These are phyloP conservation scores for Penicillium arizonense DNA, from an alignment of 495 filamentous ascomycete species.

Conservation along the genomic window DNA sequence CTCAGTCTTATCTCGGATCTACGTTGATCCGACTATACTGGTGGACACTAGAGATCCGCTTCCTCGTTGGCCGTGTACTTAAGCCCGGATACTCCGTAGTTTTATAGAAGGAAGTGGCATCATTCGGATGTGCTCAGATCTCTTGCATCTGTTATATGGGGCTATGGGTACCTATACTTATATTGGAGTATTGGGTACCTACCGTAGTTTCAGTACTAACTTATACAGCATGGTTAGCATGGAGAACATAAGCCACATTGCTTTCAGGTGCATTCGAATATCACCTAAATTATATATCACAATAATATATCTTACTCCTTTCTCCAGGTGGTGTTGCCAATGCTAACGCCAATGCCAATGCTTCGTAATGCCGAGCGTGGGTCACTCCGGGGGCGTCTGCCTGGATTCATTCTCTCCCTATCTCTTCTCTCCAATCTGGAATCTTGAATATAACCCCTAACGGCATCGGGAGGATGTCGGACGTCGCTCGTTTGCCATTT, in stretches of 20 bases:
- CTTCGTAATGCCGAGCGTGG: slow-evolving; percentile 7
- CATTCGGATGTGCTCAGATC: too few species aligned
- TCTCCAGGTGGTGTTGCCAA: not conserved
- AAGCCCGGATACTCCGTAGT: too few species aligned
- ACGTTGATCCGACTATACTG: not conserved
- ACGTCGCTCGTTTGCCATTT: slow-evolving; percentile 29
- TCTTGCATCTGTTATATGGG: too few species aligned
- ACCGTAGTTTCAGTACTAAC: too few species aligned
- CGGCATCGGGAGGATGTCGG: slow-evolving; percentile 32
- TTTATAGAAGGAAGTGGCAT: too few species aligned
- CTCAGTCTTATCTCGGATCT: slow-evolving; percentile 15
- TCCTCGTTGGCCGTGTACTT: not conserved
- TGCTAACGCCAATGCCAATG: slow-evolving; percentile 4
- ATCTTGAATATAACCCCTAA: slow-evolving; percentile 1
- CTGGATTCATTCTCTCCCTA: slow-evolving; percentile 2
- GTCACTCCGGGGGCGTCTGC: slow-evolving; percentile 11
- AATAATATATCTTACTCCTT: not conserved
- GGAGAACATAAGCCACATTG: too few species aligned
- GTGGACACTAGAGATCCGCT: not conserved
- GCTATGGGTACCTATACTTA: too few species aligned
- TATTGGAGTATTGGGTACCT: too few species aligned
- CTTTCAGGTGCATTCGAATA: too few species aligned
- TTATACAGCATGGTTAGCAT: too few species aligned
- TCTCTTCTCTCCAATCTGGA: not conserved
- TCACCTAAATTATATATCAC: too few species aligned